phyloP scores from a whole-genome alignment of 2,329 filamentous ascomycete genomes.

The Phialocephala subalpina region DNA sequence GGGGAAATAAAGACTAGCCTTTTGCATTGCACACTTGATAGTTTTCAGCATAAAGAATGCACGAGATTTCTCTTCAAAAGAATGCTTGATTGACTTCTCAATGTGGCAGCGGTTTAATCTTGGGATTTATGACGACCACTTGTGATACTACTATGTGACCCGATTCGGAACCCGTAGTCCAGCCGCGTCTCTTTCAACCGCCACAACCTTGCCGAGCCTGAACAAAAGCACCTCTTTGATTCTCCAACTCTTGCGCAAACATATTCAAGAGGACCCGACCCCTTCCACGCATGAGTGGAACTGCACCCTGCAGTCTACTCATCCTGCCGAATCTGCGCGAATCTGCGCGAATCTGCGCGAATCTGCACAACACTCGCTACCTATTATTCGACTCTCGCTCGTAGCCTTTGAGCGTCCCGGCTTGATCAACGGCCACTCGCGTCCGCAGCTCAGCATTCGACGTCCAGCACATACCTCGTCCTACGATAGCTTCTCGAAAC shows the following conservation, averaged over 20 bases:
- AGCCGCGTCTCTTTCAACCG: constrained; percentile 1
- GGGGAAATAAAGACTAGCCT: neutral
- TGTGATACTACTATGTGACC: constrained; percentile 18
- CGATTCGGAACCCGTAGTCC: no score
- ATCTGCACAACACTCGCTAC: constrained; percentile 5
- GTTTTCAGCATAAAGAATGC: neutral
- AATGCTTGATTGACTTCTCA: constrained; percentile 7
- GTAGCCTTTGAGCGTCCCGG: neutral
- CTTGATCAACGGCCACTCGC: neutral
- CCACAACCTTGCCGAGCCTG: neutral
- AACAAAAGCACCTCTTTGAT: constrained; percentile 11
- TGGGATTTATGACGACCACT: constrained; percentile 8
- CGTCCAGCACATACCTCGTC: constrained; percentile 10
- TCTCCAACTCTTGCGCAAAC: constrained; percentile 1
- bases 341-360: constrained; percentile 1
- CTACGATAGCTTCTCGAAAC: constrained; percentile 19
- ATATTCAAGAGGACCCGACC: neutral
- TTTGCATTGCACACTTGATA: neutral
- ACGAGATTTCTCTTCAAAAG: neutral
- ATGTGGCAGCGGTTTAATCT: constrained; percentile 5
- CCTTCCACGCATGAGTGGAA: constrained; percentile 1
- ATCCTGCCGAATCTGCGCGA: neutral
- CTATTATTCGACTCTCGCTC: neutral
- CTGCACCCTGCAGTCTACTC: constrained; percentile 17
- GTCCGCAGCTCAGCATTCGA: neutral